Percentiles rank a stretch among this genome's conserved stretches.
These are phyloP conservation scores for Zangia roseola DNA, from an alignment of 768 basidiomycete genomes.

Conservation along the genomic window DNA sequence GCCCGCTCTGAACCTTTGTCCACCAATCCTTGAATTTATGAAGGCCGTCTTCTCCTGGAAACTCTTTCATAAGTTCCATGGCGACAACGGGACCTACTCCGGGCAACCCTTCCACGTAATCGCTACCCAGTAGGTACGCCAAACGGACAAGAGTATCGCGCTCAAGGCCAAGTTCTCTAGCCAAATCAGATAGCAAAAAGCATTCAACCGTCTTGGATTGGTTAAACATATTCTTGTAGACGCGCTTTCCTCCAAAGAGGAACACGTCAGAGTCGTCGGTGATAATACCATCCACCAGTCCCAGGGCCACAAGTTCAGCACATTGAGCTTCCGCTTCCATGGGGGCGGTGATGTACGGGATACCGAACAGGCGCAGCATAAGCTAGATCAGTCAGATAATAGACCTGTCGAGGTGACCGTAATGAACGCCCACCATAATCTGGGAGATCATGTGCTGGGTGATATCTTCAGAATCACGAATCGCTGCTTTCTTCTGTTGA, in stretches of 20 bases:
- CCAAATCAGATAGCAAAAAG: constrained; percentile 81
- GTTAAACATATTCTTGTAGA: constrained; percentile 99
- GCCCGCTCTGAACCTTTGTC: constrained; percentile 86
- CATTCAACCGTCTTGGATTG: constrained; percentile 98
- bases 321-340: constrained; percentile 99
- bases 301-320: constrained; percentile 81
- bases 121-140: constrained; percentile 94
- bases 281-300: constrained; percentile 94
- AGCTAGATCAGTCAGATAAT: constrained; percentile 45
- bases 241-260: constrained; percentile 92
- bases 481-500: constrained; percentile 80
- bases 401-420: neutral
- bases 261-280: constrained; percentile 99
- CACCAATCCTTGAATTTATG: constrained; percentile 94
- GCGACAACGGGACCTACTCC: constrained; percentile 95
- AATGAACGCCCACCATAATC: constrained; percentile 50
- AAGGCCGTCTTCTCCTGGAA: constrained; percentile 81
- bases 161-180: constrained; percentile 83
- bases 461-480: constrained; percentile 93
- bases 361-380: constrained; percentile 91
- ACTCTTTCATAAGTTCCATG: constrained; percentile 93
- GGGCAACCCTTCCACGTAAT: constrained; percentile 90
- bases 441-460: constrained; percentile 94
- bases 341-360: constrained; percentile 97
- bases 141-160: constrained; percentile 84